Evolutionary conservation across 352 stramenopile species (phyloP), one percentile per base, ranked within the genome.

Genomic region (Thraustochytrium sp.): DNA sequence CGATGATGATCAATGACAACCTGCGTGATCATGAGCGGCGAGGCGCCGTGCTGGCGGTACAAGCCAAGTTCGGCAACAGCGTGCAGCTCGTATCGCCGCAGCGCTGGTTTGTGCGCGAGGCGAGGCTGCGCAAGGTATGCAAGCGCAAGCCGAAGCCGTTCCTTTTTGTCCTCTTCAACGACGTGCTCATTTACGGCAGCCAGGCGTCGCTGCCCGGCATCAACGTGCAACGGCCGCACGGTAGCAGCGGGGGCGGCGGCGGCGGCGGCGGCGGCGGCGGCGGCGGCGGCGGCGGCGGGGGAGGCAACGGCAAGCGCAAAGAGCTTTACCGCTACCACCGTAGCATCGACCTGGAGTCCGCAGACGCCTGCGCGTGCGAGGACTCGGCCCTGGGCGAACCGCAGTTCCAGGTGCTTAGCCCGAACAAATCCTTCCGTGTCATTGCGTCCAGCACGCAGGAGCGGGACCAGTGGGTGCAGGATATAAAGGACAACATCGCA

Each of bases 141-240:
- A 74, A 78, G 54, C 55, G 76, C 31, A 78, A 80, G 37, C 49
- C 72, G 26, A 76, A 78, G 2, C 29, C 26, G n/a, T 83, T 86
- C 61, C 85, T 82, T 29, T 87, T 87, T 75, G 85, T 87, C 23
- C 76, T 87, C 23, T 87, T 87, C 82, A 87, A 87, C 56, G 85
- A 87, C 63, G 44, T 85, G 9, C 49, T 87, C 26, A 82, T 87
- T 37, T 87, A 87, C 38, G 85, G 85, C 18, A 54, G 63, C 40
- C 82, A 78, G 37, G 76, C 73, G 49, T 11, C 44, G 13, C 37
- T 80, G 34, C 42, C 68, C 2, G 34, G 18, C 18, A 18, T 78
- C 9, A 9, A 34, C 26, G 2, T 78, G 21, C 80, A 13, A 18
- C 42, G 36, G 8, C 1, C 3, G n/a, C n/a, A n/a, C n/a, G n/a